phyloP scores from a whole-genome alignment of 129 eudicot species.

The Helichrysum umbraculigerum region DNA sequence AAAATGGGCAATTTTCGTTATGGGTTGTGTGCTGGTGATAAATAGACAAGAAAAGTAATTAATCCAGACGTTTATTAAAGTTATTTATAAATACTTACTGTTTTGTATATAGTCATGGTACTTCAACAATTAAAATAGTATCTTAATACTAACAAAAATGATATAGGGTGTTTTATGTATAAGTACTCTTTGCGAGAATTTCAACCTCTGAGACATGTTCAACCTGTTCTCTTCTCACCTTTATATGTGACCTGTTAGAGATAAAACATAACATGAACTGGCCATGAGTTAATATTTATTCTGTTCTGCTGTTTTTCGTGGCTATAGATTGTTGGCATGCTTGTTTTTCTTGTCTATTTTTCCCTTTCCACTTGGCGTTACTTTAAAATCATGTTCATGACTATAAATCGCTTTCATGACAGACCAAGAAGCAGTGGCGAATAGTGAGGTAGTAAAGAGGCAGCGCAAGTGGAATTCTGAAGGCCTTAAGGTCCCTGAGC shows the following conservation, averaged over 20 bases:
- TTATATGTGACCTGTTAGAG: not conserved
- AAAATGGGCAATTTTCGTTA: not conserved
- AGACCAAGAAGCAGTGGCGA: constrained; percentile 35
- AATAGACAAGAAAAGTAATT: too few relatives aligned
- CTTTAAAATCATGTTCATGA: not conserved
- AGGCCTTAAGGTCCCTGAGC: constrained; percentile 28
- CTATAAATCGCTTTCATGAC: constrained; percentile 7
- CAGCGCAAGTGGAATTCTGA: constrained; percentile 58
- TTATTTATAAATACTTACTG: not conserved
- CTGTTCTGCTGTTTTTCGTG: not conserved
- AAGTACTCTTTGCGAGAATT: not conserved
- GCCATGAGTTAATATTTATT: not conserved
- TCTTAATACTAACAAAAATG: not conserved
- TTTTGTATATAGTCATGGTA: not conserved
- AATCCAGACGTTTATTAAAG: too few relatives aligned
- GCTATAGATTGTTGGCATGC: not conserved
- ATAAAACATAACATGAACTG: not conserved
- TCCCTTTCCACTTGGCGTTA: not conserved
- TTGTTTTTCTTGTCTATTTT: not conserved
- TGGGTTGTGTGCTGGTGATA: not conserved
- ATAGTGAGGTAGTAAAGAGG: constrained; percentile 41
- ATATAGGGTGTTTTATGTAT: not conserved
- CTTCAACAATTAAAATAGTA: not conserved
- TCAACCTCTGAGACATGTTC: not conserved
- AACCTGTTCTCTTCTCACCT: too few relatives aligned